A percentile compares a stretch with the other conserved stretches of the same genome.
These are phyloP conservation scores for Lactifluus piperatus DNA, from an alignment of 768 basidiomycete genomes.

Conservation along the genomic window DNA sequence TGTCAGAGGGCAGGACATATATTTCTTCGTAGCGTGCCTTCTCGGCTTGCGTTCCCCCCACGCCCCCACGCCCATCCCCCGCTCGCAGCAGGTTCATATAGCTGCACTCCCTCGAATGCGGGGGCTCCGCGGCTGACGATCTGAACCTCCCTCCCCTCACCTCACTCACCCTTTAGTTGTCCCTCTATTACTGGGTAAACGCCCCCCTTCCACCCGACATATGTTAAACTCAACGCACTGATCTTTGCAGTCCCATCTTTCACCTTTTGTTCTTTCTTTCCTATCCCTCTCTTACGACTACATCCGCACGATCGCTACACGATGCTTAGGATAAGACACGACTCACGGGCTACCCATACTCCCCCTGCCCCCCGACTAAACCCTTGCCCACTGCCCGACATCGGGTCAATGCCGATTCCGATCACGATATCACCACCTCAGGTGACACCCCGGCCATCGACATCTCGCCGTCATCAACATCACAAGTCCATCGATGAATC, in stretches of 20 bases:
- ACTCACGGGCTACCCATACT: not conserved
- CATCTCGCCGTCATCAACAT: not conserved
- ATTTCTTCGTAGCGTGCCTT: not conserved
- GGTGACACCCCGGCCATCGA: not conserved
- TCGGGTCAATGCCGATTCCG: not conserved
- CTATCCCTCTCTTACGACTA: slow-evolving; percentile 6
- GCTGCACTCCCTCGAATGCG: slow-evolving; percentile 15
- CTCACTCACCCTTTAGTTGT: not conserved
- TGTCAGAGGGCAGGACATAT: slow-evolving; percentile 20
- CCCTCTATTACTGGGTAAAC: slow-evolving; percentile 7
- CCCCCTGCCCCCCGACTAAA: slow-evolving; percentile 16
- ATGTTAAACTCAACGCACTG: not conserved
- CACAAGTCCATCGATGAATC: not conserved
- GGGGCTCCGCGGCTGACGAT: slow-evolving; percentile 16
- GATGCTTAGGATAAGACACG: slow-evolving; percentile 5
- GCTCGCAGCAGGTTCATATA: slow-evolving; percentile 18
- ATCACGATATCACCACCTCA: not conserved
- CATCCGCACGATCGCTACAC: slow-evolving; percentile 4
- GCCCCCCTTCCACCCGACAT: not conserved
- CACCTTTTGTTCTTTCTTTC: not conserved
- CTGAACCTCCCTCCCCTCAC: not conserved
- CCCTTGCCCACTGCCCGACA: slow-evolving; percentile 16
- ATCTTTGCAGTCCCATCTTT: slow-evolving; percentile 1
- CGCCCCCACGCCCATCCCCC: slow-evolving; percentile 4
- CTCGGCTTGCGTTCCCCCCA: not conserved